Base-by-base conservation (phyloP, 257 asterid species). In the Eustoma russellianum region DNA sequence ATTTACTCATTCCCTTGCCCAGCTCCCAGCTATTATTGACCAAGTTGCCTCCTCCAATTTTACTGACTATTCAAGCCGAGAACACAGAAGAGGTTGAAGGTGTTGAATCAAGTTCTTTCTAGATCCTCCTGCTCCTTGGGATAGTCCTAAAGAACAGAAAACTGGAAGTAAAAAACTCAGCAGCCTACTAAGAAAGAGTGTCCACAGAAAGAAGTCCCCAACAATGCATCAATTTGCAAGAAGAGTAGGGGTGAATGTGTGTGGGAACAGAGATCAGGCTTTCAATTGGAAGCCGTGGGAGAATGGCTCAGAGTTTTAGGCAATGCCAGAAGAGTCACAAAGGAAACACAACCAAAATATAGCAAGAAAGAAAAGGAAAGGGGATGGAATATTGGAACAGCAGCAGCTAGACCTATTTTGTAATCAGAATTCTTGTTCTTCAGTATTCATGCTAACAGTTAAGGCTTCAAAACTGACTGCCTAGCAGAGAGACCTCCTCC, bases 241-340 rank as follows among this genome's bases (percentile, higher is more conserved):
- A 64, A 70, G 93, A 64, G 61, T 79, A 34, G 99, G 97, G 12
- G 81, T 88, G 5, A 92, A 85, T 30, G 93, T 92, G 47, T 30
- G 93, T 92, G 97, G 95, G 83, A 95, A 92, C 75, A 92, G 79
- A 76, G 75, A 83, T 17, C 71, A 94, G 73, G 84, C 88, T 28
- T 88, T 95, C 0, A 92, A 88, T 9, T n/a, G 97, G 98, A 54
- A 71, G 92, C 34, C 73, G 95, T 50, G 94, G 95, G 52, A 71
- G 68, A 58, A 66, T 66, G 67, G 95, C 83, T 11, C 92, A 77
- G 93, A 53, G 60, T 70, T 63, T 83, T 81, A 5, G 74, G 86
- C 13, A 78, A 55, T 71, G 85, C 88, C 46, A 81, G 85, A 76
- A 79, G 85, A 70, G 84, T 66, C 46, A 50, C 78, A 9, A 83